Percentiles rank a stretch among this genome's conserved stretches.
These are phyloP conservation scores for Arthrobotrys sphaeroides DNA, from an alignment of 2,329 filamentous ascomycete genomes.

Conservation along the genomic window DNA sequence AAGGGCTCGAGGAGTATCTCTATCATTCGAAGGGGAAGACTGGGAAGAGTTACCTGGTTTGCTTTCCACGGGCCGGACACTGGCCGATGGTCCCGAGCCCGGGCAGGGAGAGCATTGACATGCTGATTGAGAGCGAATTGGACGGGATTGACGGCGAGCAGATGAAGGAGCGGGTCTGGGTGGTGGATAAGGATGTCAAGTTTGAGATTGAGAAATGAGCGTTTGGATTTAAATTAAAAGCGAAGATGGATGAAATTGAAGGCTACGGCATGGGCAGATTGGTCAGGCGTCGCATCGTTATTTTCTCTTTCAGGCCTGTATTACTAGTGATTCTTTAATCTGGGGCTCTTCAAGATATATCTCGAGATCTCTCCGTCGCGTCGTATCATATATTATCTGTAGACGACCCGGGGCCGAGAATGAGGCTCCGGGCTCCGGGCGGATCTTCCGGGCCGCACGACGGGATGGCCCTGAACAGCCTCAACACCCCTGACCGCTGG, in stretches of 20 bases:
- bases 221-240: neutral
- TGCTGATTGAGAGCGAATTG: slow-evolving; percentile 43
- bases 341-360: neutral
- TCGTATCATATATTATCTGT: neutral
- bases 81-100: slow-evolving; percentile 50
- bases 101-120: slow-evolving; percentile 39
- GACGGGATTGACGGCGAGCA: slow-evolving; percentile 33
- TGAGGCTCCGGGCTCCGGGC: neutral
- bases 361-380: neutral
- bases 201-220: slow-evolving; percentile 48
- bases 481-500: slow-evolving; percentile 21
- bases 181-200: slow-evolving; percentile 31
- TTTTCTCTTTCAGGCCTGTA: neutral
- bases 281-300: neutral
- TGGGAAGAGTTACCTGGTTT: slow-evolving; percentile 37
- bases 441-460: slow-evolving; percentile 38
- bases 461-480: slow-evolving; percentile 24
- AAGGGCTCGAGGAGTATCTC: slow-evolving; percentile 48
- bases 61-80: slow-evolving; percentile 31
- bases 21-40: slow-evolving; percentile 7
- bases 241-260: neutral
- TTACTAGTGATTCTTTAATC: neutral
- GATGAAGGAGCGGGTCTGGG: slow-evolving; percentile 40
- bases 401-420: too few relatives aligned
- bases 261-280: neutral